Evolutionary conservation across 768 basidiomycete species (phyloP).

Genomic region (Cyclocybe aegerita): DNA sequence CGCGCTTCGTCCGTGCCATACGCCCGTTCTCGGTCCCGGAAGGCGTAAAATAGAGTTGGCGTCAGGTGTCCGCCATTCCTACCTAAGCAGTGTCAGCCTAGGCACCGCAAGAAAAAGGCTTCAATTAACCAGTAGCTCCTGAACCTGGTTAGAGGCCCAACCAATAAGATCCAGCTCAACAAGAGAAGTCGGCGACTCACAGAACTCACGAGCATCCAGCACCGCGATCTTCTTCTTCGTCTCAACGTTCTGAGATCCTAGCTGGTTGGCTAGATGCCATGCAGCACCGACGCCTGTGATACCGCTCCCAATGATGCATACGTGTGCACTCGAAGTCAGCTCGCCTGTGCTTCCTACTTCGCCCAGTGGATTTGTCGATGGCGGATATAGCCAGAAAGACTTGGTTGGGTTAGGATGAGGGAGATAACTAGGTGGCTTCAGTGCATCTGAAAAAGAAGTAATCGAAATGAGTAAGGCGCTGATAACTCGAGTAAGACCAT

Average conservation of each 20-base stretch:
- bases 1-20: slow-evolving; percentile 58
- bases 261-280: slow-evolving; percentile 53
- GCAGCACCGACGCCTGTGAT: slow-evolving; percentile 76
- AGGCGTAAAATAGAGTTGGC: slow-evolving; percentile 45
- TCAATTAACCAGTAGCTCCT: slow-evolving; percentile 67
- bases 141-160: slow-evolving; percentile 44
- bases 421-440: no score
- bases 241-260: slow-evolving; percentile 5
- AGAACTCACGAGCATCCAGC: slow-evolving; percentile 85
- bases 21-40: slow-evolving; percentile 30
- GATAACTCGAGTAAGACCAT: no score
- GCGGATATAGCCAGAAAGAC: slow-evolving; percentile 71
- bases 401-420: slow-evolving; percentile 49
- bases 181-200: slow-evolving; percentile 42
- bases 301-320: slow-evolving; percentile 80
- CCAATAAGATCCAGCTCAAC: neutral
- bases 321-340: slow-evolving; percentile 61
- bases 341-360: slow-evolving; percentile 61
- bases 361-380: slow-evolving; percentile 66
- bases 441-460: no score
- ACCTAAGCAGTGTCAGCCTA: slow-evolving; percentile 36
- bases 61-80: slow-evolving; percentile 81
- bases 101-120: neutral
- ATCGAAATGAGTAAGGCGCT: no score
- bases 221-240: slow-evolving; percentile 50